A percentile compares a stretch with the other conserved stretches of the same genome.
phyloP scores from a whole-genome alignment of 2,329 filamentous ascomycete species.

The Orbilia oligospora region DNA sequence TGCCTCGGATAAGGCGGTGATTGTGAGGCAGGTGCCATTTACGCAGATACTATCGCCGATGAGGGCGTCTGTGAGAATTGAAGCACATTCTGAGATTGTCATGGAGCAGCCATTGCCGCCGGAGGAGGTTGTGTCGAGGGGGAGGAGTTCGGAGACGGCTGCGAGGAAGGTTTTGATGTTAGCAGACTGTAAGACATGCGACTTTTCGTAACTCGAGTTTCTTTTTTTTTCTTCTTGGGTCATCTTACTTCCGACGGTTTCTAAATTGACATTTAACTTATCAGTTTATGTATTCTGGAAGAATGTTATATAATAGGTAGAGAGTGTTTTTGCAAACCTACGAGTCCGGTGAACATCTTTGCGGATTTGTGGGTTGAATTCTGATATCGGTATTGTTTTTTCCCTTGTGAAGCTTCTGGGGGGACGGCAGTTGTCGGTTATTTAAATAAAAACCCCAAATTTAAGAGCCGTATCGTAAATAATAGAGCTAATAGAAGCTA shows the following conservation, averaged over 20 bases:
- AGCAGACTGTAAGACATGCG: not conserved
- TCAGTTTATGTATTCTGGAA: no score
- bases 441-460: no score
- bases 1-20: constrained; percentile 76
- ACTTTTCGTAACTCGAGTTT: no score
- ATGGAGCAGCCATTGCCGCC: constrained; percentile 87
- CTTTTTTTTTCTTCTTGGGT: not conserved
- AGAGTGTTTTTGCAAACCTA: constrained; percentile 43
- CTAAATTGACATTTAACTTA: not conserved
- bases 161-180: constrained; percentile 47
- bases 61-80: constrained; percentile 85
- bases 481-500: no score
- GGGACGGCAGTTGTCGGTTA: not conserved
- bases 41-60: constrained; percentile 94
- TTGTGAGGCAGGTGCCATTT: constrained; percentile 94
- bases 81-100: constrained; percentile 81
- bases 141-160: constrained; percentile 87
- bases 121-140: constrained; percentile 79
- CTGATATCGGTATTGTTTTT: not conserved
- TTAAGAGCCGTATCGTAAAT: no score
- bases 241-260: constrained; percentile 52
- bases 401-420: no score
- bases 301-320: not conserved
- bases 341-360: constrained; percentile 55
- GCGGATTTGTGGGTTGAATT: not conserved